A percentile compares a stretch with the other conserved stretches of the same genome.
Conservation (phyloP, 176 grass and related monocot species). For the Triticum turgidum region DNA sequence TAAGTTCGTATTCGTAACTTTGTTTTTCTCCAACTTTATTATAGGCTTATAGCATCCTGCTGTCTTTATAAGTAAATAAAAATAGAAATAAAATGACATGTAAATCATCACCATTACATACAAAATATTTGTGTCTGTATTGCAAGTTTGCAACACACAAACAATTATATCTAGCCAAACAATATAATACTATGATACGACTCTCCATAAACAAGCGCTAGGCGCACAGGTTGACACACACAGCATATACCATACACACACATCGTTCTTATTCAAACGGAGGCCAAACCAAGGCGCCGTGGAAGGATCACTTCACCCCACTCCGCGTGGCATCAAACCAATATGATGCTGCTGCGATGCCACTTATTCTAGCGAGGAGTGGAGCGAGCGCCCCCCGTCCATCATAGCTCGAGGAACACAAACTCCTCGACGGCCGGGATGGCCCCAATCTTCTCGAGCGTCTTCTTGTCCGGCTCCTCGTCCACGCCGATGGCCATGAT, state of each 20-base stretch:
- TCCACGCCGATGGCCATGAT: constrained; percentile 99
- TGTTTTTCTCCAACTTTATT: too few species aligned
- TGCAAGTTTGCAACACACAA: neutral
- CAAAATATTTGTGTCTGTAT: neutral
- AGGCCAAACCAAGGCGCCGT: constrained; percentile 21
- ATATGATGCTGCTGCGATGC: constrained; percentile 3
- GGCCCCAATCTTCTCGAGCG: constrained; percentile 67
- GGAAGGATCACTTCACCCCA: constrained; percentile 14
- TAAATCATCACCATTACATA: neutral
- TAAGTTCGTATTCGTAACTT: too few species aligned
- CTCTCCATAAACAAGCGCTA: constrained; percentile 24
- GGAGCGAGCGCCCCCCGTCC: neutral
- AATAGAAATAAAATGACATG: too few species aligned
- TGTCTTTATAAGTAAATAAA: too few species aligned
- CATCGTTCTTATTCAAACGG: constrained; percentile 34
- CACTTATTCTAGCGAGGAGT: constrained; percentile 20
- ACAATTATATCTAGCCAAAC: neutral
- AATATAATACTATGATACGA: neutral
- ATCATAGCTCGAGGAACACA: constrained; percentile 88
- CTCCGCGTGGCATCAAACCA: constrained; percentile 5
- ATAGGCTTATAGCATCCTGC: too few species aligned
- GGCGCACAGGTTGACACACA: constrained; percentile 11
- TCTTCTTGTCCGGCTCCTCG: constrained; percentile 76
- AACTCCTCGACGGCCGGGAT: constrained; percentile 86
- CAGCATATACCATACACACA: neutral